Evolutionary conservation across 305 asterid species (phyloP), one percentile per base, ranked within the genome.

Genomic region (Andrographis paniculata): DNA sequence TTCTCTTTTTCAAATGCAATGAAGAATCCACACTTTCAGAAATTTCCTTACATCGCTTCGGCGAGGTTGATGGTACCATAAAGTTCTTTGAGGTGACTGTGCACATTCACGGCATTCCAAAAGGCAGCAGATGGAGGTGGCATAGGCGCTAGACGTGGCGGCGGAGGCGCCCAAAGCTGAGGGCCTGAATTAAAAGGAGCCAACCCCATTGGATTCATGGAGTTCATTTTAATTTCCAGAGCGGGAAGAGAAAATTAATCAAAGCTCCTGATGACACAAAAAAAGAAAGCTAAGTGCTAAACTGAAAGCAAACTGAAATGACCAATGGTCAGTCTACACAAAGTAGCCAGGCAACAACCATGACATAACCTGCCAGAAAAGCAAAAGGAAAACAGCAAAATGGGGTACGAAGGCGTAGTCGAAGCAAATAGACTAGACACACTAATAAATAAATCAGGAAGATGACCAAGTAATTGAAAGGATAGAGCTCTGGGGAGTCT

Each of bases 81-180:
- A 45, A 84, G 66, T 23, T 81, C 79, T 30, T 68, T 70, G 53
- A 81, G 77, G 60, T 76, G 79, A 60, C 61, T 71, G 45, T 53
- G 68, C 48, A 80, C 80, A 52, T 81, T 87, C 28, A 64, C 48
- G 46, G 78, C 16, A 24, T 73, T 71, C 97, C 94, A 84, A 75
- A 84, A 84, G 47, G 78, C 40, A 41, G 79, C 56, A 5, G 93
- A 70, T 5, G 87, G 77, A 30, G 84, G 87, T 17, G 84, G 81
- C 18, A 74, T 38, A 3, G 80, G 72, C 42, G 85, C 87, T 48
- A 59, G 47, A 16, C 52, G 62, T 11, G 83, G 83, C 13, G 77
- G 63, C 46, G 43, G 39, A 45, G 71, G 63, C 2, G 73, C 67
- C 79, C 77, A 70, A n/a, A 68, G 76, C 12, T 60, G 69, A 23